Conservation (phyloP, 2,329 filamentous ascomycete species). For the Curvularia verruculosa region DNA sequence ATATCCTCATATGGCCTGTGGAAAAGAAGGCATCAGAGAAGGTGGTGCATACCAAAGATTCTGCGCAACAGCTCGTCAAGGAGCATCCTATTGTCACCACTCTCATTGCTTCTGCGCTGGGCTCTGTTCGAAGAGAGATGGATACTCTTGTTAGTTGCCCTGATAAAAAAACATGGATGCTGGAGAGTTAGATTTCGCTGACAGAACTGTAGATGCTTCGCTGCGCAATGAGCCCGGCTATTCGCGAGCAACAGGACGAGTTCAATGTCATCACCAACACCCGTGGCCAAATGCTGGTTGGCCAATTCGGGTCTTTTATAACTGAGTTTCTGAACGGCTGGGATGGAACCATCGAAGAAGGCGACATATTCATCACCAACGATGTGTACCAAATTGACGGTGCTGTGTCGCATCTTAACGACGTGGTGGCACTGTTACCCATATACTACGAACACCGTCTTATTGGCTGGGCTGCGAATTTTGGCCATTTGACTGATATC, state of each 20-base stretch:
- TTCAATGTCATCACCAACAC: constrained; percentile 61
- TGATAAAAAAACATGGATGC: neutral
- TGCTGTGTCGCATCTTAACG: constrained; percentile 58
- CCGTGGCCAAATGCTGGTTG: constrained; percentile 58
- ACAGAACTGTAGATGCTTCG: constrained; percentile 42
- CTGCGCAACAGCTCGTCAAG: constrained; percentile 47
- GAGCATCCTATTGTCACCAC: constrained; percentile 54
- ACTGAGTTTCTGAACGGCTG: constrained; percentile 55
- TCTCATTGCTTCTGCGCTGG: constrained; percentile 53
- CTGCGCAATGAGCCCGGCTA: constrained; percentile 59
- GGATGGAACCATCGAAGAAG: constrained; percentile 57
- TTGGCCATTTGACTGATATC: constrained; percentile 56
- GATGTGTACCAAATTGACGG: constrained; percentile 58
- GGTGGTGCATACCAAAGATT: constrained; percentile 45
- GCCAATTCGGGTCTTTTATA: constrained; percentile 60
- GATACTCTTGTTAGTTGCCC: constrained; percentile 52
- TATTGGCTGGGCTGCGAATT: constrained; percentile 59
- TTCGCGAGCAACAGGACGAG: constrained; percentile 59
- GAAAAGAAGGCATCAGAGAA: constrained; percentile 38
- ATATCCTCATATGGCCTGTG: constrained; percentile 55
- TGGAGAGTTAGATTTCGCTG: neutral
- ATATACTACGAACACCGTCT: constrained; percentile 54
- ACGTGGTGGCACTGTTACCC: constrained; percentile 58
- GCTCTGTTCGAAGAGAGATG: constrained; percentile 58
- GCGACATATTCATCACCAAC: constrained; percentile 60